phyloP scores from a whole-genome alignment of 352 stramenopile species.

The Pythium aristosporum region DNA sequence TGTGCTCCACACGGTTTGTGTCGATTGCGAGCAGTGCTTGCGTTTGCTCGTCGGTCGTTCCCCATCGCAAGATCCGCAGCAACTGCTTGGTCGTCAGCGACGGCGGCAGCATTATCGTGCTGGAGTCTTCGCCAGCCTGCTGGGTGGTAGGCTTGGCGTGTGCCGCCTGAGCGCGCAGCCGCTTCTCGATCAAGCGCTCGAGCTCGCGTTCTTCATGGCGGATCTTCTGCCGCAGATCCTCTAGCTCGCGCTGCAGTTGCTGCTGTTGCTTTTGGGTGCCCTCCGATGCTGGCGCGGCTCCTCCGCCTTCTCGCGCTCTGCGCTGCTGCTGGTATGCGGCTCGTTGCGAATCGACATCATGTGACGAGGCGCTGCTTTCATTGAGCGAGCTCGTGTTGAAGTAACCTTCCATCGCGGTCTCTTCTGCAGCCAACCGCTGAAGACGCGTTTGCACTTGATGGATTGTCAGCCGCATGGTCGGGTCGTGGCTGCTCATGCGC shows the following conservation, averaged over 20 bases:
- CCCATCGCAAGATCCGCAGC: conserved; percentile 22
- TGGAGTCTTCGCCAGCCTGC: background rate
- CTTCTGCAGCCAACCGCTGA: conserved; percentile 18
- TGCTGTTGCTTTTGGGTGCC: background rate
- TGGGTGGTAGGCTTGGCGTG: background rate
- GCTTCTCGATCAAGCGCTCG: conserved; percentile 14
- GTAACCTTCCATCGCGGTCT: conserved; percentile 7
- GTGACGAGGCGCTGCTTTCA: background rate
- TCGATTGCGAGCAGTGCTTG: conserved; percentile 12
- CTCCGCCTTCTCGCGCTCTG: background rate
- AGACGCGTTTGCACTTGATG: conserved; percentile 19
- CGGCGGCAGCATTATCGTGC: background rate
- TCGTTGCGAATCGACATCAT: conserved; percentile 19
- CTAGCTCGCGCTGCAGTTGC: conserved; percentile 20
- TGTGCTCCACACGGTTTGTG: conserved; percentile 13
- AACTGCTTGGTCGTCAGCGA: conserved; percentile 20
- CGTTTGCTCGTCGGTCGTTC: conserved; percentile 20
- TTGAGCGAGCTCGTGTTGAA: conserved; percentile 7
- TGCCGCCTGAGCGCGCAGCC: conserved; percentile 2
- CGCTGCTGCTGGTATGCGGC: conserved; percentile 7
- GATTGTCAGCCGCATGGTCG: conserved; percentile 20
- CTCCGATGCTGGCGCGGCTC: background rate
- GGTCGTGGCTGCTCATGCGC: conserved; percentile 19
- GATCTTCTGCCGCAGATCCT: conserved; percentile 25
- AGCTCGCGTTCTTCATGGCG: conserved; percentile 23